phyloP scores from a whole-genome alignment of 106 monocot genomes.

The Dioscorea alata region DNA sequence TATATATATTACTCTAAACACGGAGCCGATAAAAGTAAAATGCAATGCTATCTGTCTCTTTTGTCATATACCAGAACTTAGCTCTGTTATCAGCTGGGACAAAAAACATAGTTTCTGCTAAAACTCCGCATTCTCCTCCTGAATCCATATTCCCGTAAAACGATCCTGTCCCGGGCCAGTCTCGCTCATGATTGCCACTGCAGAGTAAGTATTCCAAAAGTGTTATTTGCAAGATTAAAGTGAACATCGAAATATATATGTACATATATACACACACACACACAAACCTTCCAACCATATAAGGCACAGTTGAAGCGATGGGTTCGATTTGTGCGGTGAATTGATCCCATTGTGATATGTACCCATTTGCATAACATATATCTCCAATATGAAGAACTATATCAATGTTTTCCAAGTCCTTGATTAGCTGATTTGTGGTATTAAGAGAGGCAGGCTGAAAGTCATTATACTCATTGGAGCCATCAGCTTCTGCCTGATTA shows the following conservation, averaged over 20 bases:
- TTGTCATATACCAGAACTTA: conserved; percentile 58
- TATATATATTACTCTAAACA: neutral
- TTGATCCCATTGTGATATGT: conserved; percentile 95
- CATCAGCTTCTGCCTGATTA: conserved; percentile 80
- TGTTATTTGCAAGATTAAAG: neutral
- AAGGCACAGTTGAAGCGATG: conserved; percentile 77
- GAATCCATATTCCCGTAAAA: conserved; percentile 82
- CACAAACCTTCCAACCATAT: conserved; percentile 85
- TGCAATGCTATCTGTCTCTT: neutral
- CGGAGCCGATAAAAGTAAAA: neutral
- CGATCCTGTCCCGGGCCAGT: conserved; percentile 89
- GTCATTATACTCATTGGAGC: conserved; percentile 80
- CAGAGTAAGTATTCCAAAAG: conserved; percentile 5
- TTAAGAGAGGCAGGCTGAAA: conserved; percentile 75
- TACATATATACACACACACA: neutral
- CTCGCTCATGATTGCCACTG: conserved; percentile 96
- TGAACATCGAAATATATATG: neutral
- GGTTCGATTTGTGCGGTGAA: conserved; percentile 93
- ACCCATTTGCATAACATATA: conserved; percentile 88
- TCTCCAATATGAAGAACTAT: conserved; percentile 91
- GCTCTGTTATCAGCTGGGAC: conserved; percentile 83
- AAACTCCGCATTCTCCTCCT: conserved; percentile 94
- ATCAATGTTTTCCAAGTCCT: conserved; percentile 78
- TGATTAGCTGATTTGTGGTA: conserved; percentile 69
- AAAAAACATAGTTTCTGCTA: conserved; percentile 76